phyloP scores from a whole-genome alignment of 257 asterid genomes.

The Oldenlandia corymbosa region DNA sequence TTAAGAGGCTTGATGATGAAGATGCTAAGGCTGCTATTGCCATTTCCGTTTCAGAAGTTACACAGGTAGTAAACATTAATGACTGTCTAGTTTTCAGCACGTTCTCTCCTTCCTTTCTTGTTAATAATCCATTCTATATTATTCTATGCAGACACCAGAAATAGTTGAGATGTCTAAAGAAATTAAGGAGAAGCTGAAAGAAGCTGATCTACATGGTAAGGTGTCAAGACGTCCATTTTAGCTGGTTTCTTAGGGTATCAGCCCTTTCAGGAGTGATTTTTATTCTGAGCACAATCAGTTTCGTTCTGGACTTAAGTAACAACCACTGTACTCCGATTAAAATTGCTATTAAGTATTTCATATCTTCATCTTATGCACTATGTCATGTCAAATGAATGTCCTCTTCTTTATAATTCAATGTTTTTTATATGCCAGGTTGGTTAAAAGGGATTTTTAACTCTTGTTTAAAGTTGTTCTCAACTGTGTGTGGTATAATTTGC shows the following conservation, averaged over 20 bases:
- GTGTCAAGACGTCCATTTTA: not conserved
- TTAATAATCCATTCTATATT: slow-evolving; percentile 2
- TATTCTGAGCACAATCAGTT: not conserved
- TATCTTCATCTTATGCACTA: no score
- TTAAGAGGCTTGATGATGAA: slow-evolving; percentile 88
- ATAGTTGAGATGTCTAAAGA: slow-evolving; percentile 72
- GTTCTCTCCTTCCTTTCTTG: slow-evolving; percentile 5
- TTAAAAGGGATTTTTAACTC: no score
- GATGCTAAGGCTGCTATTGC: slow-evolving; percentile 98
- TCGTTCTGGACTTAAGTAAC: no score
- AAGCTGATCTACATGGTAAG: slow-evolving; percentile 70
- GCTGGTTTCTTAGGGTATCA: not conserved
- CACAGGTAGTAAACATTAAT: slow-evolving; percentile 43
- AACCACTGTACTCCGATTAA: not conserved
- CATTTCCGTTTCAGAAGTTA: slow-evolving; percentile 88
- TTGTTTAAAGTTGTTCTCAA: no score
- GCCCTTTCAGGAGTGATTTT: not conserved
- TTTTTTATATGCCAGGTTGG: no score
- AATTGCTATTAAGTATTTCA: not conserved
- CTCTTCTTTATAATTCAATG: no score
- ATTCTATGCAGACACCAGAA: slow-evolving; percentile 60
- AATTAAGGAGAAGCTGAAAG: slow-evolving; percentile 78
- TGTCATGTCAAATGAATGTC: no score
- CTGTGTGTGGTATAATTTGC: no score
- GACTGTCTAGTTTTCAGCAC: not conserved